Conservation (phyloP, 192 early-diverging fungal species). For the Coemansia reversa region DNA sequence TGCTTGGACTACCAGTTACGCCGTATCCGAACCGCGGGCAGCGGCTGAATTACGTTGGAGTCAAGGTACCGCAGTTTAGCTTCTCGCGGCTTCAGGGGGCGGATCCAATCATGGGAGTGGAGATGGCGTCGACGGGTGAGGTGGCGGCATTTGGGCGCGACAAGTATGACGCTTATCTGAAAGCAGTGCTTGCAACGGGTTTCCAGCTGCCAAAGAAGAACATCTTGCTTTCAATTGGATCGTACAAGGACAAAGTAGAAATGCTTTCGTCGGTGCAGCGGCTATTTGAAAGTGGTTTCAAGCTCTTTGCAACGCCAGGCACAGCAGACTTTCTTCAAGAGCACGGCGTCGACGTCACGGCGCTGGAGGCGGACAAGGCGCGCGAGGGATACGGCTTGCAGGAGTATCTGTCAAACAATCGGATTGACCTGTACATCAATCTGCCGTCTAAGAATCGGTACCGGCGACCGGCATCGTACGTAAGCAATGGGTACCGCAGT, state of each 20-base stretch:
- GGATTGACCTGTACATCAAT: conserved; percentile 98
- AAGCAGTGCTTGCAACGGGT: conserved; percentile 90
- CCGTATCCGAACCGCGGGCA: conserved; percentile 78
- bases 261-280: conserved; percentile 86
- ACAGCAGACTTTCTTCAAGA: conserved; percentile 97
- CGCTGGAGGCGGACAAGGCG: conserved; percentile 72
- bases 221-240: conserved; percentile 93
- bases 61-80: conserved; percentile 98
- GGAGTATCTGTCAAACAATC: conserved; percentile 93
- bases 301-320: conserved; percentile 93
- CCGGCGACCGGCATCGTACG: conserved; percentile 93
- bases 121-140: conserved; percentile 99
- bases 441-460: conserved; percentile 96
- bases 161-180: conserved; percentile 98
- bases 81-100: conserved; percentile 94
- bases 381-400: conserved; percentile 87
- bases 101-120: conserved; percentile 96
- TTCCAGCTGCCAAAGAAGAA: conserved; percentile 95
- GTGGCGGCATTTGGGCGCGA: conserved; percentile 97
- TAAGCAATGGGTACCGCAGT: conserved; percentile 90
- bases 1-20: conserved; percentile 79
- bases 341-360: conserved; percentile 88
- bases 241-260: conserved; percentile 98
- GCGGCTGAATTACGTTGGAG: conserved; percentile 79
- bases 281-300: conserved; percentile 83